Evolutionary conservation across 2,329 filamentous ascomycete species (phyloP).

Genomic region (Penicillium crustosum): DNA sequence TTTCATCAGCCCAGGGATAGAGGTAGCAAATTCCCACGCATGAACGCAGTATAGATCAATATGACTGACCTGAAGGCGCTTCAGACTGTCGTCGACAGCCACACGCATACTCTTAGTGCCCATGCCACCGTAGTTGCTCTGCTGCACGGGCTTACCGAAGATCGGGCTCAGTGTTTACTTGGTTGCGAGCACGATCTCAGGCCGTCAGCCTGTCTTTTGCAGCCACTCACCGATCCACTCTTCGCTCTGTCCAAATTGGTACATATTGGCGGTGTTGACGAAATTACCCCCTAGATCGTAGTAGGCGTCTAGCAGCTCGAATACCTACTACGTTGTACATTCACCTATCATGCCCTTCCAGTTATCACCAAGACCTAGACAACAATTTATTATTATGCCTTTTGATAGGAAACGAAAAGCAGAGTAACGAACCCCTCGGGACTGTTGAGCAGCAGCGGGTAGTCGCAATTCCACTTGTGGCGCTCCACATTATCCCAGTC

Average conservation of each 20-base stretch:
- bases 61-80: slow-evolving; percentile 38
- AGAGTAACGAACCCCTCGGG: no score
- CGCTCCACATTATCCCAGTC: no score
- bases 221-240: slow-evolving; percentile 54
- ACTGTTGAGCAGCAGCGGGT: no score
- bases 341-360: slow-evolving; percentile 35
- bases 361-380: slow-evolving; percentile 23
- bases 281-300: slow-evolving; percentile 52
- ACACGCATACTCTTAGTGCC: slow-evolving; percentile 31
- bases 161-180: slow-evolving; percentile 44
- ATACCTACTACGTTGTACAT: slow-evolving; percentile 47
- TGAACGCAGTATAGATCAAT: slow-evolving; percentile 42
- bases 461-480: no score
- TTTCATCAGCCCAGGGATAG: slow-evolving; percentile 68
- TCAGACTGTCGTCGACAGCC: slow-evolving; percentile 29
- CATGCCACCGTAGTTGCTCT: slow-evolving; percentile 47
- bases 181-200: slow-evolving; percentile 23
- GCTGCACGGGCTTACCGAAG: slow-evolving; percentile 41
- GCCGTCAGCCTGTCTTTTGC: slow-evolving; percentile 42
- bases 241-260: slow-evolving; percentile 51
- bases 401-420: no score
- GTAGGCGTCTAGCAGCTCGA: slow-evolving; percentile 50
- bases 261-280: slow-evolving; percentile 53
- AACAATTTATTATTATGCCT: no score
- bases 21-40: slow-evolving; percentile 65